phyloP scores from a whole-genome alignment of 2,329 filamentous ascomycete species.

The Penicillium sp. region DNA sequence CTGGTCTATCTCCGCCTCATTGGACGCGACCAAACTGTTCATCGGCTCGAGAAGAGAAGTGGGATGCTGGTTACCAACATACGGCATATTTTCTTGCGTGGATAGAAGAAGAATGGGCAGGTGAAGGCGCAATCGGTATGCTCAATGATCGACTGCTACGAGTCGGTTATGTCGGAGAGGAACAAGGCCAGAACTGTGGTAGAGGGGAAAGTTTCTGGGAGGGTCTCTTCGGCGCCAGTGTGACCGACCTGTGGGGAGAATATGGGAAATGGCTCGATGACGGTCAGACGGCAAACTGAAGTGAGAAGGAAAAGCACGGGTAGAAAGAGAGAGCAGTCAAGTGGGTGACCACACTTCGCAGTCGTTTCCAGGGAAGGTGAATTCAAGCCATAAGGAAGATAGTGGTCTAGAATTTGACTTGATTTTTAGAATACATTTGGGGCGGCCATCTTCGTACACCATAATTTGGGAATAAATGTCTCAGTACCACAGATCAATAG shows the following conservation, averaged over 20 bases:
- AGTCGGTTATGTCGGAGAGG: constrained; percentile 29
- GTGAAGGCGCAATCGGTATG: constrained; percentile 58
- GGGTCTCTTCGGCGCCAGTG: constrained; percentile 56
- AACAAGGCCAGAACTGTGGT: constrained; percentile 4
- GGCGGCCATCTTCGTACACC: constrained; percentile 16
- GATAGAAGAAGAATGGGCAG: constrained; percentile 67
- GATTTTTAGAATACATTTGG: constrained; percentile 21
- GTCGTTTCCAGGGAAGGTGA: too few species aligned
- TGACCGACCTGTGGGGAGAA: constrained; percentile 67
- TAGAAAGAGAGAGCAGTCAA: constrained; percentile 17
- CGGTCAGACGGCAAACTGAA: constrained; percentile 7
- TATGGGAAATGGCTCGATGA: constrained; percentile 54
- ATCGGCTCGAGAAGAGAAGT: constrained; percentile 53
- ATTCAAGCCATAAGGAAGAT: not conserved
- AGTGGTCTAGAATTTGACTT: constrained; percentile 3
- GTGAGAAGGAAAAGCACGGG: constrained; percentile 16
- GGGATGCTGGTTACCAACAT: constrained; percentile 85
- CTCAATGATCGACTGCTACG: constrained; percentile 36
- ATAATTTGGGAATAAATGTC: constrained; percentile 5
- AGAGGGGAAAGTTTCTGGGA: constrained; percentile 28
- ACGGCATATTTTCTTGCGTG: constrained; percentile 90
- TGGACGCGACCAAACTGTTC: constrained; percentile 57
- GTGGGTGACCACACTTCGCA: too few species aligned
- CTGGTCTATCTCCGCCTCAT: constrained; percentile 69
- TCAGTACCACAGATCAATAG: constrained; percentile 10